Percentiles rank a stretch among this genome's conserved stretches.
Evolutionary conservation across 2,329 filamentous ascomycete species (phyloP).

Genomic region (Orbilia javanica): DNA sequence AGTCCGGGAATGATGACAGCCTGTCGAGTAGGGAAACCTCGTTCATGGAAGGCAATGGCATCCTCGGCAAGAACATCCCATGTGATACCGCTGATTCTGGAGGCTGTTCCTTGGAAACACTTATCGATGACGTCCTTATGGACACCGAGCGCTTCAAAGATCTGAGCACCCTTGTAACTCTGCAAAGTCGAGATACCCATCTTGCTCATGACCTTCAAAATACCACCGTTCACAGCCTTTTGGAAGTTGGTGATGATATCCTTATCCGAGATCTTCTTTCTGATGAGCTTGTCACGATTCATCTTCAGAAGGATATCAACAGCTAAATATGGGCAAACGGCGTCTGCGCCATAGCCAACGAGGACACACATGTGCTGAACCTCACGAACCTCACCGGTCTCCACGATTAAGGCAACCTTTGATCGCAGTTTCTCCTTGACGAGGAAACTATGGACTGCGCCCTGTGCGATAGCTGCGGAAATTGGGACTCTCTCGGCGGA

Average conservation of each 20-base stretch:
- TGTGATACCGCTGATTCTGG: slow-evolving; percentile 92
- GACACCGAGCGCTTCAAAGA: slow-evolving; percentile 94
- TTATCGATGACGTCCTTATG: slow-evolving; percentile 92
- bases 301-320: slow-evolving; percentile 98
- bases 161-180: slow-evolving; percentile 97
- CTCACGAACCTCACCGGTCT: slow-evolving; percentile 95
- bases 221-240: slow-evolving; percentile 94
- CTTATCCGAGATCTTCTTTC: slow-evolving; percentile 86
- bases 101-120: slow-evolving; percentile 94
- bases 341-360: slow-evolving; percentile 93
- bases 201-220: slow-evolving; percentile 99
- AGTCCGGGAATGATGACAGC: slow-evolving; percentile 83
- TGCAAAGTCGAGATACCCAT: slow-evolving; percentile 98
- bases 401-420: slow-evolving; percentile 84
- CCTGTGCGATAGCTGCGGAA: slow-evolving; percentile 86
- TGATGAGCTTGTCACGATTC: slow-evolving; percentile 90
- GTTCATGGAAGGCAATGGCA: slow-evolving; percentile 93
- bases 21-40: slow-evolving; percentile 84
- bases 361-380: slow-evolving; percentile 99
- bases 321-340: slow-evolving; percentile 91
- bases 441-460: slow-evolving; percentile 94
- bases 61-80: slow-evolving; percentile 95
- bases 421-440: slow-evolving; percentile 97
- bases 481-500: slow-evolving; percentile 85
- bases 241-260: slow-evolving; percentile 95